Evolutionary conservation across 1,139 yeast species (phyloP), one percentile per base, ranked within the genome.

Genomic region (Kodamaea sp.): DNA sequence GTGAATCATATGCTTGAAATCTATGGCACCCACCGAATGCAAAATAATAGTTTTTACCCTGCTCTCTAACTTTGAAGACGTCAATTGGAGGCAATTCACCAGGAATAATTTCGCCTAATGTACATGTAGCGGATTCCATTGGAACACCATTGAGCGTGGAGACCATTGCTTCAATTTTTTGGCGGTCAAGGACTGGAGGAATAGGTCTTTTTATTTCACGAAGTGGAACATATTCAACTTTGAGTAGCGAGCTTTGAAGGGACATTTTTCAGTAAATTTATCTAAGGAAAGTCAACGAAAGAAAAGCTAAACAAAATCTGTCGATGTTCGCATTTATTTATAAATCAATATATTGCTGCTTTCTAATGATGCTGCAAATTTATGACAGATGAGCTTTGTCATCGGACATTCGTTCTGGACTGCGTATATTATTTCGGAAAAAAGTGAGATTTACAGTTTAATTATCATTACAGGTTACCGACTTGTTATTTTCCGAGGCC

Each of bases 21-120:
- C 95, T 61, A 55, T 85, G 95, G 56, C 95, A 85, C 0, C 94
- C 94, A 7, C 94, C 94, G 60, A 85, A 82, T 2, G 94, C 95
- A 63, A 85, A 86, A 54, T 81, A 85, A 56, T 73, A 74, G 24
- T 65, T 71, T 39, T 74, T 62, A 1, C 88, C 92, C 8, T 72
- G 57, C 35, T 83, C 84, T 34, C 81, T 66, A 2, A 85, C 83
- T 32, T 74, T 70, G 48, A 86, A 64, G 0, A 86, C 89, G 57
- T 86, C 96, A 24, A 87, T 72, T 2, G 90, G 86, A 1, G 92
- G 92, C 33, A 84, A 60, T 48, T 81, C 84, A 1, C 89, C 88
- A 0, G 88, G 63, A 0, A 63, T 61, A 8, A 78, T 77, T 27
- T 76, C 69, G 39, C 76, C 79, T 5, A 79, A 45, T 2, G 70